Evolutionary conservation across 176 grass and related monocot genomes (phyloP), one percentile per base, ranked within the genome.

Genomic region (Eragrostis curvula): DNA sequence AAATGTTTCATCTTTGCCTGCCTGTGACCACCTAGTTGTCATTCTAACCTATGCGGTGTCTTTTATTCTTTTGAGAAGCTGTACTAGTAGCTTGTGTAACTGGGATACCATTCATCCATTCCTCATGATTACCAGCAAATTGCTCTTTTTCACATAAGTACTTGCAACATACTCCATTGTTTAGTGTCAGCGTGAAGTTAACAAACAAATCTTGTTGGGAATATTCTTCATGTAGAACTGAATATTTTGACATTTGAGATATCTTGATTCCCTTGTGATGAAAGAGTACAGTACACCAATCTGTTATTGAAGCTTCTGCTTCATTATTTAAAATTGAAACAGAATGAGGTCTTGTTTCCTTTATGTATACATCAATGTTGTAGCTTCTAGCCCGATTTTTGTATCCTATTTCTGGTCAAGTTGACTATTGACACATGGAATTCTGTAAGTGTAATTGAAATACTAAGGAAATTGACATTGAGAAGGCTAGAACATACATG

Each of bases 161-260:
- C 24, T 12, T n/a, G 17, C 68, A 76, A 12, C 32, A 52, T 55
- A 47, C 71, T 79, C 10, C 0, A 0, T 49, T 78, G 18, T 52
- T 28, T 53, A 43, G 17, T 73, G 76, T 64, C 32, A 17, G 1
- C 50, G 45, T 79, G 46, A 52, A 79, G 62, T 79, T 77, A 64
- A 58, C 18, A 76, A 81, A 82, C 30, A 57, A 66, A 42, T 79
- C 7, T 27, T 58, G 20, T 40, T 65, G 7, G 8, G 21, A 69
- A 52, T 29, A 70, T 52, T 52, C 18, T 39, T 87, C 13, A 14
- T 43, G 48, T 44, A 62, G 9, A n/a, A 46, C 12, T 27, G 18
- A 70, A 70, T 74, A 43, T 18, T 79, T 64, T 79, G 44, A 32
- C 10, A 71, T 63, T 64, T 79, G 66, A 32, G 14, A 71, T 52